phyloP scores from a whole-genome alignment of 2,329 filamentous ascomycete genomes.

The Aureobasidium vineae region DNA sequence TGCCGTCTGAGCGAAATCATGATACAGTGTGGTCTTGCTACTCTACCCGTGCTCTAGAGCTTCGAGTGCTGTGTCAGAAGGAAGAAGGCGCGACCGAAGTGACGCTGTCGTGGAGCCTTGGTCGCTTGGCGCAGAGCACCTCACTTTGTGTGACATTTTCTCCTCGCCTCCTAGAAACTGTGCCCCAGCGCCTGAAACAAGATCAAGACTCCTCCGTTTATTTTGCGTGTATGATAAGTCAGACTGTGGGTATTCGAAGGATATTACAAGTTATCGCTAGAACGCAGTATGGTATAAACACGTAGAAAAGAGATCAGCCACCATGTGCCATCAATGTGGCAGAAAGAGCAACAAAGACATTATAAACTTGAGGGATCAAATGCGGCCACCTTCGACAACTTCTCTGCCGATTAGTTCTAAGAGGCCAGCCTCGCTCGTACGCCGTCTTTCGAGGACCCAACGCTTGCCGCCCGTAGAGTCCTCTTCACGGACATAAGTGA shows the following conservation, averaged over 20 bases:
- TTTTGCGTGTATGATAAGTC: background rate
- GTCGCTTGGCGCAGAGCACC: background rate
- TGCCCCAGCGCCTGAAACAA: background rate
- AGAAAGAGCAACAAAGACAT: background rate
- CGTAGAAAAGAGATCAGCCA: slow-evolving; percentile 2
- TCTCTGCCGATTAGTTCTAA: slow-evolving; percentile 64
- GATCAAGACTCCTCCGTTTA: background rate
- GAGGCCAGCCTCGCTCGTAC: slow-evolving; percentile 64
- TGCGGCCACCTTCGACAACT: slow-evolving; percentile 57
- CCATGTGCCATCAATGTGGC: background rate
- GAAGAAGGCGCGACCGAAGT: background rate
- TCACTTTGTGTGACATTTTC: slow-evolving; percentile 2
- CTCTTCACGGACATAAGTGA: slow-evolving; percentile 64
- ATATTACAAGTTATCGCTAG: slow-evolving; percentile 24
- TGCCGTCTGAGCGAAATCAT: background rate
- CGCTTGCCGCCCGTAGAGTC: slow-evolving; percentile 59
- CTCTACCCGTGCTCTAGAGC: background rate
- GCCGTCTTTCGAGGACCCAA: slow-evolving; percentile 68
- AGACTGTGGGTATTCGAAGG: background rate
- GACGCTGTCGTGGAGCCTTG: slow-evolving; percentile 11
- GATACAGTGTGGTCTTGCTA: background rate
- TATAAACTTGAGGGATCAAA: slow-evolving; percentile 31
- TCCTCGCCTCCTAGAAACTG: background rate
- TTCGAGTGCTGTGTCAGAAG: background rate
- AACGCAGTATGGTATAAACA: slow-evolving; percentile 2